A percentile compares a stretch with the other conserved stretches of the same genome.
These are phyloP conservation scores for Penicillium glabrum DNA, from an alignment of 2,329 filamentous ascomycete species.

Conservation along the genomic window DNA sequence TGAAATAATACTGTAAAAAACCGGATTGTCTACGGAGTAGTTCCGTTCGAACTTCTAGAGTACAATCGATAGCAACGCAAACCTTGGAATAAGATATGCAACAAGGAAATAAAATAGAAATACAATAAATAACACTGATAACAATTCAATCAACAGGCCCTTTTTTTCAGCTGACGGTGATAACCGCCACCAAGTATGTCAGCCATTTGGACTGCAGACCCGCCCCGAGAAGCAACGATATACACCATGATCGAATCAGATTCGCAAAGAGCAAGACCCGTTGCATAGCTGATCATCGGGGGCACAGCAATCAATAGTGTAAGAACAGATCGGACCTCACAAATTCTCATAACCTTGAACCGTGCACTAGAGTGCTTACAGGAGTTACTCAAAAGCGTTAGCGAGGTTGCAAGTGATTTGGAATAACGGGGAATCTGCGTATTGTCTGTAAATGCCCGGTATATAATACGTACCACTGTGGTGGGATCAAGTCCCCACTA, in stretches of 20 bases:
- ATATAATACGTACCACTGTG: not conserved
- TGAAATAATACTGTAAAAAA: not conserved
- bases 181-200: not conserved
- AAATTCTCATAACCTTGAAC: constrained; percentile 3
- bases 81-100: not conserved
- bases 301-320: constrained; percentile 12
- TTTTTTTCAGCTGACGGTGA: not conserved
- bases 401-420: not conserved
- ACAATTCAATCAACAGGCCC: not conserved
- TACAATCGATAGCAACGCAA: not conserved
- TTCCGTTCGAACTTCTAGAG: not conserved
- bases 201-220: not conserved
- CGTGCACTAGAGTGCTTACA: not conserved
- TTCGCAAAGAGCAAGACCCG: not conserved
- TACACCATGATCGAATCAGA: not conserved
- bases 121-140: not conserved
- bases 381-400: not conserved
- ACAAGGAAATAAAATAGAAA: not conserved
- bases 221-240: not conserved
- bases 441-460: constrained; percentile 1
- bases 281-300: constrained; percentile 5
- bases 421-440: not conserved
- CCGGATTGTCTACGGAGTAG: not conserved
- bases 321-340: not conserved
- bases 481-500: not conserved